A percentile compares a stretch with the other conserved stretches of the same genome.
Evolutionary conservation across 495 filamentous ascomycete species (phyloP).

Genomic region (Penicillium flavigenum): DNA sequence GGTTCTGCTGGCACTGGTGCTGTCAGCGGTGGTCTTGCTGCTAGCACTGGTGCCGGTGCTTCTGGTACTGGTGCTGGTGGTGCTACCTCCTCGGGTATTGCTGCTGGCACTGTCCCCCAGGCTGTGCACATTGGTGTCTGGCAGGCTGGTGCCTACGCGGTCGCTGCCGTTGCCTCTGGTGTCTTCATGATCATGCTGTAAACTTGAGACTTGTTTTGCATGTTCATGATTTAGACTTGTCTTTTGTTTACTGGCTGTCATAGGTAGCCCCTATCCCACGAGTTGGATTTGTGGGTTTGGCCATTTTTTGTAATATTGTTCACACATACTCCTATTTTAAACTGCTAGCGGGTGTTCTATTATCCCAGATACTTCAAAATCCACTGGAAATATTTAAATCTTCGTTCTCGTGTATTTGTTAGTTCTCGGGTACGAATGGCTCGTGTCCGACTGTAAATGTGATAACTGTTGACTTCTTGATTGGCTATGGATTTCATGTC

Average conservation of each 20-base stretch:
- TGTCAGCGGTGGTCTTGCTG: conserved; percentile 50
- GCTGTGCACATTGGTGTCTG: conserved; percentile 61
- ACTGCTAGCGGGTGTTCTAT: conserved; percentile 12
- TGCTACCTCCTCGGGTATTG: conserved; percentile 44
- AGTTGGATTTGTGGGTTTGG: not conserved
- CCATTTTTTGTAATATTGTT: conserved; percentile 11
- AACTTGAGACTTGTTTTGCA: conserved; percentile 20
- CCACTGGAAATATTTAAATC: not conserved
- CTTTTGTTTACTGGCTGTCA: not conserved
- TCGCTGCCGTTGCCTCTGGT: conserved; percentile 66
- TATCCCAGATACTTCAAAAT: not conserved
- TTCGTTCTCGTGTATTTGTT: not conserved
- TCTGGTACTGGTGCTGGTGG: conserved; percentile 36
- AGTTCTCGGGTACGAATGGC: not conserved
- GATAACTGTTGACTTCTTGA: not conserved
- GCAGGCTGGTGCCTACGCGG: conserved; percentile 65
- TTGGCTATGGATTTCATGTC: not conserved
- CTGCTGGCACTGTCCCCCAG: conserved; percentile 47
- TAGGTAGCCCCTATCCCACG: not conserved
- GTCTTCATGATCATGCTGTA: conserved; percentile 77
- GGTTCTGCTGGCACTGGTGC: conserved; percentile 41
- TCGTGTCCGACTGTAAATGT: not conserved
- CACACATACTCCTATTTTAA: conserved; percentile 5
- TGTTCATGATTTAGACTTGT: not conserved
- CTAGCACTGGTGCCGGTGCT: conserved; percentile 33